Evolutionary conservation across 192 early-diverging fungal genomes (phyloP).

Genomic region (Backusella luteola): DNA sequence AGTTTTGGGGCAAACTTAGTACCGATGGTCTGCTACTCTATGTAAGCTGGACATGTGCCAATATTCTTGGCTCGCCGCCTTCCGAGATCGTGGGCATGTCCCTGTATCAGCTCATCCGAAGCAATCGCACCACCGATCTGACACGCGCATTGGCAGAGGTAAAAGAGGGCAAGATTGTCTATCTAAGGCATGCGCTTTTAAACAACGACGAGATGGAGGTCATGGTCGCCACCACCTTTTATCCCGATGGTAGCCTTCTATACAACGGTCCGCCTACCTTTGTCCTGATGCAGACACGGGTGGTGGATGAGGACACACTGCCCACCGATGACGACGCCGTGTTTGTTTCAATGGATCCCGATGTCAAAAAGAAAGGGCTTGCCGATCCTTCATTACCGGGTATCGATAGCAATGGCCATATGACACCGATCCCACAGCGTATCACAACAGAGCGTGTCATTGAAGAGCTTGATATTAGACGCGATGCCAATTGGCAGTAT

Average conservation of each 20-base stretch:
- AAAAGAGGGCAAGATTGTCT: slow-evolving; percentile 35
- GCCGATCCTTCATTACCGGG: slow-evolving; percentile 1
- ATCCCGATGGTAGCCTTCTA: slow-evolving; percentile 29
- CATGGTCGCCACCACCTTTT: slow-evolving; percentile 37
- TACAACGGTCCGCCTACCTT: slow-evolving; percentile 20
- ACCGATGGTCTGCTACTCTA: slow-evolving; percentile 58
- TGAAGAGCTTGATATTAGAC: slow-evolving; percentile 25
- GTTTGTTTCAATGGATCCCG: slow-evolving; percentile 20
- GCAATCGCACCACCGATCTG: slow-evolving; percentile 42
- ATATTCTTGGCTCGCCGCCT: slow-evolving; percentile 29
- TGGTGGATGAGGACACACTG: neutral
- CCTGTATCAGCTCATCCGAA: slow-evolving; percentile 41
- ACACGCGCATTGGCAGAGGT: slow-evolving; percentile 38
- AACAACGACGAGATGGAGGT: slow-evolving; percentile 35
- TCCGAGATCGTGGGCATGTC: slow-evolving; percentile 41
- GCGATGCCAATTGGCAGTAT: slow-evolving; percentile 34
- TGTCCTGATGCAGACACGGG: slow-evolving; percentile 30
- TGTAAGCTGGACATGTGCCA: slow-evolving; percentile 34
- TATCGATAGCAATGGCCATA: neutral
- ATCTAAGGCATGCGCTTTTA: slow-evolving; percentile 34
- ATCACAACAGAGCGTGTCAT: slow-evolving; percentile 10
- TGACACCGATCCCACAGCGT: neutral
- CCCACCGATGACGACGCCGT: neutral
- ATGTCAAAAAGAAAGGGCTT: slow-evolving; percentile 17
- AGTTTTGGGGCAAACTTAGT: slow-evolving; percentile 64